A percentile compares a stretch with the other conserved stretches of the same genome.
Conservation (phyloP, 2,329 filamentous ascomycete genomes). For the Colletotrichum lini region DNA sequence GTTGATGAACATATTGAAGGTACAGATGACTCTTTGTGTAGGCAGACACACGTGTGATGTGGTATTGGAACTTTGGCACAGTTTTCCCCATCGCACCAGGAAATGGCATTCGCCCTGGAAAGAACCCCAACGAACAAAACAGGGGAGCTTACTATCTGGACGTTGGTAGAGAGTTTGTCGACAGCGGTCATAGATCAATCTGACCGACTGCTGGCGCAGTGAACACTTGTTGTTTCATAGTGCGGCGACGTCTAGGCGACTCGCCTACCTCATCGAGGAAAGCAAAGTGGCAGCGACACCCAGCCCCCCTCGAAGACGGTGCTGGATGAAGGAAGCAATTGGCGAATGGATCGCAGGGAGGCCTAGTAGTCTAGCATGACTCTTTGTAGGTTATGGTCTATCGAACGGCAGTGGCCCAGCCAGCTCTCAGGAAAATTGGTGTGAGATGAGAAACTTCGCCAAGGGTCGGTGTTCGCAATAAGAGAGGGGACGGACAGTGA, state of each 20-base stretch:
- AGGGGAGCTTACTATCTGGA: constrained; percentile 1
- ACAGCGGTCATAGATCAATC: constrained; percentile 10
- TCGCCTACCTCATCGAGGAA: not conserved
- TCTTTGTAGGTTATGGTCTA: not conserved
- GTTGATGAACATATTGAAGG: not conserved
- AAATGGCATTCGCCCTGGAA: not conserved
- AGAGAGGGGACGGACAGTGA: not conserved
- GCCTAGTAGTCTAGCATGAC: constrained; percentile 1
- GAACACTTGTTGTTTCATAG: not conserved
- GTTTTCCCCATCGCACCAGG: not conserved
- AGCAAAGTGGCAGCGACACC: not conserved
- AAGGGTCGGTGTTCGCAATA: constrained; percentile 35
- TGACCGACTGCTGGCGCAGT: constrained; percentile 9
- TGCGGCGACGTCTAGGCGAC: not conserved
- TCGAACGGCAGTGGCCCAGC: constrained; percentile 1
- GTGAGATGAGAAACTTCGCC: constrained; percentile 16
- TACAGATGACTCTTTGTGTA: not conserved
- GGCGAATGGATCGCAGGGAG: not conserved
- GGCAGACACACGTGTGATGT: not conserved
- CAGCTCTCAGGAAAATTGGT: constrained; percentile 2
- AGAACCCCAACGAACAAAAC: not conserved
- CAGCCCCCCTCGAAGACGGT: no score
- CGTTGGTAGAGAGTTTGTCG: not conserved
- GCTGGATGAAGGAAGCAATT: not conserved
- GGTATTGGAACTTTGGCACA: not conserved